A percentile compares a stretch with the other conserved stretches of the same genome.
Conservation (phyloP, 495 filamentous ascomycete genomes). For the Talaromyces wortmannii region DNA sequence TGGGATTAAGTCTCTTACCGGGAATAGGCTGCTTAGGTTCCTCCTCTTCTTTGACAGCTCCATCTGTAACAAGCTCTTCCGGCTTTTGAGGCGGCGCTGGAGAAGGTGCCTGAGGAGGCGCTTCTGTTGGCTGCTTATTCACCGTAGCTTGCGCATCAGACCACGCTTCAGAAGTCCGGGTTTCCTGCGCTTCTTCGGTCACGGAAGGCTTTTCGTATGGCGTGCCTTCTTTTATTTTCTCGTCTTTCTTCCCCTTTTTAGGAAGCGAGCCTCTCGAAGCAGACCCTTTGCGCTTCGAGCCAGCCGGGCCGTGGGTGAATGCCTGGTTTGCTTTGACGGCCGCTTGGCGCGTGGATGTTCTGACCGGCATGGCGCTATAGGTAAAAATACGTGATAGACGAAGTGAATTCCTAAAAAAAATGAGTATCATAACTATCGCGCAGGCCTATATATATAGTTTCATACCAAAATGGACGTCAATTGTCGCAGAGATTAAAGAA, state of each 20-base stretch:
- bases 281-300: slow-evolving; percentile 28
- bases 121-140: slow-evolving; percentile 2
- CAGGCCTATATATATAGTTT: neutral
- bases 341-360: slow-evolving; percentile 36
- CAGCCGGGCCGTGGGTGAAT: slow-evolving; percentile 19
- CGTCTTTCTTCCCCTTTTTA: slow-evolving; percentile 27
- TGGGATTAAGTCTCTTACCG: no score
- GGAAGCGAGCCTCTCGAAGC: slow-evolving; percentile 15
- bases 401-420: neutral
- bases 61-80: neutral
- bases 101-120: slow-evolving; percentile 1
- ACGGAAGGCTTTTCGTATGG: slow-evolving; percentile 2
- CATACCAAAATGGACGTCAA: neutral
- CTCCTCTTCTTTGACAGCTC: neutral
- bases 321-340: slow-evolving; percentile 40
- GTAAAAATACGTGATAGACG: neutral
- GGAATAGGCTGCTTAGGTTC: neutral
- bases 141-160: neutral
- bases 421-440: neutral
- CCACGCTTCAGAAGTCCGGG: neutral
- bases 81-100: no score
- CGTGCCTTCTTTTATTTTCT: neutral
- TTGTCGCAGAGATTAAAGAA: neutral
- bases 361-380: slow-evolving; percentile 8
- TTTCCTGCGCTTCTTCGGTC: slow-evolving; percentile 1